Conservation (phyloP, 108 stramenopile species). For the Stephanodiscus triporus region DNA sequence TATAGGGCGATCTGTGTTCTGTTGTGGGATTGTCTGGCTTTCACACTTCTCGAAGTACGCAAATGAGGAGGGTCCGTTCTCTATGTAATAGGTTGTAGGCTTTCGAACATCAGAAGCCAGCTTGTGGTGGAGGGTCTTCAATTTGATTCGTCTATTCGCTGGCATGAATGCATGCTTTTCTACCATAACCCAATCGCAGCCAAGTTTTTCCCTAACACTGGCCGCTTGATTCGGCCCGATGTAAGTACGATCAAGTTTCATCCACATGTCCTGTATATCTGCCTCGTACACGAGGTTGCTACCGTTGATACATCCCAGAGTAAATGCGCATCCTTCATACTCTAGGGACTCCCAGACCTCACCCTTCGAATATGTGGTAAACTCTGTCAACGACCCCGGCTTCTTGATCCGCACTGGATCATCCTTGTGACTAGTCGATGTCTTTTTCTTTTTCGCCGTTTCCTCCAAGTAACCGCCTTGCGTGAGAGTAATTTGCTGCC, state of each 20-base stretch:
- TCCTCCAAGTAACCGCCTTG: background rate
- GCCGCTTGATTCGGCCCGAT: background rate
- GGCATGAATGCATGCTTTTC: conserved; percentile 1
- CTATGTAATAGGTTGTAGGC: background rate
- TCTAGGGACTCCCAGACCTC: background rate
- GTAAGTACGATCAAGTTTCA: background rate
- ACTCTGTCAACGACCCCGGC: background rate
- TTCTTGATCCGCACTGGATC: background rate
- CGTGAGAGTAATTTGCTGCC: background rate
- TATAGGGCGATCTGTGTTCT: background rate
- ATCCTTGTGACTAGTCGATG: background rate
- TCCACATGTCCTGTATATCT: background rate
- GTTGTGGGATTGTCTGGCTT: background rate
- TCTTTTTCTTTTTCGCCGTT: background rate
- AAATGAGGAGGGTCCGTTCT: background rate
- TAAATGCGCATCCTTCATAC: background rate
- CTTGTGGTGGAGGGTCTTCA: background rate
- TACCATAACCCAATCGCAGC: background rate
- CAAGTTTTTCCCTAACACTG: background rate
- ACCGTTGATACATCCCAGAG: background rate
- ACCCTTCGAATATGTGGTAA: background rate
- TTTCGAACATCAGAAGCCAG: background rate
- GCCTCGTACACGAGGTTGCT: background rate
- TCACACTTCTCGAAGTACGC: background rate
- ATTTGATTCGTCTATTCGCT: background rate